These are phyloP conservation scores for Solanum tacnaense DNA, from an alignment of 257 asterid species.

Conservation along the genomic window DNA sequence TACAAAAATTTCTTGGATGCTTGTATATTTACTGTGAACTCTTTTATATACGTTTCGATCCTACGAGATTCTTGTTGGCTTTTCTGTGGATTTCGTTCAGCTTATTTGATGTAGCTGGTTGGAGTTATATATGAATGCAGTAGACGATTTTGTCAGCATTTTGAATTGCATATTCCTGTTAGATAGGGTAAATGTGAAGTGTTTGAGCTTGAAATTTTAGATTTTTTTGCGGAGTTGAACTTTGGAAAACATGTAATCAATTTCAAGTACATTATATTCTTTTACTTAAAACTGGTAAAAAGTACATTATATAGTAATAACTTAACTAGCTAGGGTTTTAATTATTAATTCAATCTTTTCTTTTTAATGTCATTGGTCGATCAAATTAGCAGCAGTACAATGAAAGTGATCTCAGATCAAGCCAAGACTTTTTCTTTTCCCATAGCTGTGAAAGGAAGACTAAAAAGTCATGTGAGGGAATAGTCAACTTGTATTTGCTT, in stretches of 20 bases:
- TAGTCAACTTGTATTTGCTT: too few species aligned
- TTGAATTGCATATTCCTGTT: neutral
- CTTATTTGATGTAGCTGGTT: neutral
- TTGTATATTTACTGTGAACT: neutral
- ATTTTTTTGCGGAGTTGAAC: too few species aligned
- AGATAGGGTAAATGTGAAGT: neutral
- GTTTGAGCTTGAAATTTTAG: too few species aligned
- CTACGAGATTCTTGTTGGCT: neutral
- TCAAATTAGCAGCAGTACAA: neutral
- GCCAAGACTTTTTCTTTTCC: too few species aligned
- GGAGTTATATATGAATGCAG: neutral
- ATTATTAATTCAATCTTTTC: too few species aligned
- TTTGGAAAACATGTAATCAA: too few species aligned
- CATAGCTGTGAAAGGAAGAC: too few species aligned
- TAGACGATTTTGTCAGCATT: neutral
- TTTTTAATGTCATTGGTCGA: neutral
- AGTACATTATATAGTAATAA: neutral
- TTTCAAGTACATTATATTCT: too few species aligned
- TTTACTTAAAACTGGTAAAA: too few species aligned
- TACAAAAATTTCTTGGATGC: neutral
- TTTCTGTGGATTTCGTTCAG: neutral
- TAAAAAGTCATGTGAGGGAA: too few species aligned
- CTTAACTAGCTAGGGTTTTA: neutral
- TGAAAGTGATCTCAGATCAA: neutral
- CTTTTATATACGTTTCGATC: neutral